These are phyloP conservation scores for Saccharum hybrid DNA, from an alignment of 202 grass and related monocot genomes.

Conservation along the genomic window DNA sequence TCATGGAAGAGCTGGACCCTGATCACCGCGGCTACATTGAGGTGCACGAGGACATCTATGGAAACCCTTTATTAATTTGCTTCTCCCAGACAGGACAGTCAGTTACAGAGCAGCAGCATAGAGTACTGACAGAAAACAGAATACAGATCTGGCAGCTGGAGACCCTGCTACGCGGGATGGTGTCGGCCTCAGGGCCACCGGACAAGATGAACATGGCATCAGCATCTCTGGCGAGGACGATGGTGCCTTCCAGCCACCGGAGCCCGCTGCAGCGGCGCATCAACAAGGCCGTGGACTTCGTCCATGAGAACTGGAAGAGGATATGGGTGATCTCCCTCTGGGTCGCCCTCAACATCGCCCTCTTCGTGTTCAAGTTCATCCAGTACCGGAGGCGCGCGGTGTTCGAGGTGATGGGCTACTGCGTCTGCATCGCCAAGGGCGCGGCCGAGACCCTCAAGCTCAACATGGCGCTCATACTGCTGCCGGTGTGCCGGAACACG, in stretches of 20 bases:
- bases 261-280: constrained; percentile 57
- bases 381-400: constrained; percentile 65
- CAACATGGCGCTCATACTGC: constrained; percentile 93
- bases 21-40: constrained; percentile 89
- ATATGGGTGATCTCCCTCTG: constrained; percentile 80
- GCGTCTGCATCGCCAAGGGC: constrained; percentile 85
- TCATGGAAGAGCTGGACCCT: constrained; percentile 99
- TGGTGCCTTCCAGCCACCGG: constrained; percentile 73
- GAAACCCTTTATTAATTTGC: background rate
- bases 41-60: constrained; percentile 41
- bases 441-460: constrained; percentile 88
- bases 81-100: constrained; percentile 3
- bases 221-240: constrained; percentile 68
- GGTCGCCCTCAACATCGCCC: constrained; percentile 53
- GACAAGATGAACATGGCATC: constrained; percentile 55
- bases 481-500: constrained; percentile 92
- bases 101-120: background rate
- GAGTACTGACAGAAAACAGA: background rate
- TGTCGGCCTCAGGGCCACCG: constrained; percentile 51
- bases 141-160: constrained; percentile 93
- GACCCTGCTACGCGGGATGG: constrained; percentile 77
- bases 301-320: constrained; percentile 98
- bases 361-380: constrained; percentile 76
- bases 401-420: constrained; percentile 96
- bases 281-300: constrained; percentile 62